phyloP scores from a whole-genome alignment of 2,329 filamentous ascomycete species.

The Aspergillus spinulosporus region DNA sequence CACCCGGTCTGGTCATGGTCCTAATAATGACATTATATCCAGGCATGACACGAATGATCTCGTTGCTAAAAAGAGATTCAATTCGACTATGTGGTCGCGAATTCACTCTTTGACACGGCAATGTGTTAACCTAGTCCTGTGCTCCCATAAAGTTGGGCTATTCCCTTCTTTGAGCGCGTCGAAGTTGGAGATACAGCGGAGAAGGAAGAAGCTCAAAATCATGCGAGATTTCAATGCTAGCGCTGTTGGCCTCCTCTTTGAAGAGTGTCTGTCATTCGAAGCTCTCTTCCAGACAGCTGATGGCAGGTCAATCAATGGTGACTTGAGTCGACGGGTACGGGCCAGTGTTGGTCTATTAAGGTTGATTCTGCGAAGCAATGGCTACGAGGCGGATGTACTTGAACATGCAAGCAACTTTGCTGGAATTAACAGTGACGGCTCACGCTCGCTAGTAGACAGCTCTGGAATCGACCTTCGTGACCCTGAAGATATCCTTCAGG shows the following conservation, averaged over 20 bases:
- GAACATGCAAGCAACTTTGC: conserved; percentile 60
- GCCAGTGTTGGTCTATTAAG: conserved; percentile 84
- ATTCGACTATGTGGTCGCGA: conserved; percentile 45
- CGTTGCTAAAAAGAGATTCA: not conserved
- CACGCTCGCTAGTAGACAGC: conserved; percentile 33
- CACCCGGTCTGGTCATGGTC: conserved; percentile 53
- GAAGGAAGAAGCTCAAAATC: conserved; percentile 69
- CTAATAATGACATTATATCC: conserved; percentile 22
- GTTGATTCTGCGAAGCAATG: conserved; percentile 73
- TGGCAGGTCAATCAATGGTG: conserved; percentile 44
- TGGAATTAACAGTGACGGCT: conserved; percentile 62
- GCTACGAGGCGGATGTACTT: conserved; percentile 55
- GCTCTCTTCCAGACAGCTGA: conserved; percentile 58
- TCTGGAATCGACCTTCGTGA: conserved; percentile 27
- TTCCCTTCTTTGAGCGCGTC: conserved; percentile 76
- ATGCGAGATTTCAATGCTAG: conserved; percentile 80
- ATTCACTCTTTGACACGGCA: conserved; percentile 82
- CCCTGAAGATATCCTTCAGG: conserved; percentile 36
- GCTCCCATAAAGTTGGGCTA: conserved; percentile 69
- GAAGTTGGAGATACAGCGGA: conserved; percentile 71
- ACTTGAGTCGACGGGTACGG: conserved; percentile 74
- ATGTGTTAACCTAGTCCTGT: conserved; percentile 71
- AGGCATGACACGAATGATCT: conserved; percentile 36
- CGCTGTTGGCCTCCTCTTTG: conserved; percentile 81
- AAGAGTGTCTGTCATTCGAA: conserved; percentile 74